Evolutionary conservation across 2,329 filamentous ascomycete species (phyloP).

Genomic region (Stylonectria norvegica): DNA sequence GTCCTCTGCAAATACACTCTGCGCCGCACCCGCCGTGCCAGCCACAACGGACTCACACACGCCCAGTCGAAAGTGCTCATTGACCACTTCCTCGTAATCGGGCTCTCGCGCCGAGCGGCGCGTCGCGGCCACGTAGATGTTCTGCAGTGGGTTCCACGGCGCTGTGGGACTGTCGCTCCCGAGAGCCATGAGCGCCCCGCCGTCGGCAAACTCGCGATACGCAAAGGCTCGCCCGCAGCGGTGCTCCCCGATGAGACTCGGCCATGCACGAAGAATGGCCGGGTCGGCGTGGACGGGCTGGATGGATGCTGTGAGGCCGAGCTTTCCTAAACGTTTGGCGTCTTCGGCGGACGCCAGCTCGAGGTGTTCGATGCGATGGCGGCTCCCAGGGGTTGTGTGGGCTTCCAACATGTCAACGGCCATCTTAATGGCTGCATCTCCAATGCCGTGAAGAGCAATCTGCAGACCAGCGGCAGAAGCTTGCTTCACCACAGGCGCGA

Average conservation of each 20-base stretch:
- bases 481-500: conserved; percentile 51
- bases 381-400: conserved; percentile 39
- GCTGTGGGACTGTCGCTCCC: conserved; percentile 57
- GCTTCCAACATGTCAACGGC: conserved; percentile 53
- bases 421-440: conserved; percentile 54
- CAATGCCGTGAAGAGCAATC: conserved; percentile 61
- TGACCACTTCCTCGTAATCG: conserved; percentile 40
- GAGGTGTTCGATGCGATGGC: conserved; percentile 62
- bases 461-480: conserved; percentile 54
- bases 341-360: conserved; percentile 55
- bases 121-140: conserved; percentile 55
- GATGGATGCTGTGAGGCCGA: conserved; percentile 57
- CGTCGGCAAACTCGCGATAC: conserved; percentile 56
- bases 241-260: conserved; percentile 48
- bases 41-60: conserved; percentile 50
- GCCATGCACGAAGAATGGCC: conserved; percentile 58
- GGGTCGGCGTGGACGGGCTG: conserved; percentile 57
- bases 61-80: conserved; percentile 49
- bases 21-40: conserved; percentile 50
- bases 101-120: conserved; percentile 50
- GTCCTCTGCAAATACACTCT: conserved; percentile 49
- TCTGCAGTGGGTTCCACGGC: conserved; percentile 49
- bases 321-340: conserved; percentile 50
- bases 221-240: conserved; percentile 57
- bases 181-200: conserved; percentile 51